Evolutionary conservation across 805 yeast genomes (phyloP), one percentile per base, ranked within the genome.

Genomic region (Monosporozyma aerobia): DNA sequence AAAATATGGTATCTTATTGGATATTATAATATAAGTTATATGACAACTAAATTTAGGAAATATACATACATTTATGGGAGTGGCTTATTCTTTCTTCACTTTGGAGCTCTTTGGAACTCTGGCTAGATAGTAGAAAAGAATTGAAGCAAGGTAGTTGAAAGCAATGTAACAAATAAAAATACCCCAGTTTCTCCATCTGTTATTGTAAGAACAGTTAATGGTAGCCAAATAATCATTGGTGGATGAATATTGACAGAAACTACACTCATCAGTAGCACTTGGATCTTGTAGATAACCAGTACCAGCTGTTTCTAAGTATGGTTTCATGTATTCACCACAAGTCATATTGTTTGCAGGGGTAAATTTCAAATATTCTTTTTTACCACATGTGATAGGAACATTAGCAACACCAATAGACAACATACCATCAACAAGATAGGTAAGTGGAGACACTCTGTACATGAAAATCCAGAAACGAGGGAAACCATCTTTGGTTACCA

Each of bases 391-490:
- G 47, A 82, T 79, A 0, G 59, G 51, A 7, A 72, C 70, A 54
- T 75, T 75, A 46, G 82, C 84, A 57, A 83, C 68, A 56, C 82
- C 86, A 50, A 78, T 71, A 43, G 80, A 69, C 52, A 83, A 64
- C 59, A 80, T 66, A 44, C 80, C 82, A 19, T 74, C 70, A 51
- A 85, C 71, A 70, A 83, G 75, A 59, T 85, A 86, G 1, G 89
- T 82, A 57, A 83, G 71, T 16, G 94, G 92, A 25, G 84, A 80
- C 19, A 74, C 77, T 64, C 90, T 74, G 74, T 84, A 85, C 88
- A 85, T 82, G 74, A 84, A 85, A 45, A 77, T 72, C 90, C 90
- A 83, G 74, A 87, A 87, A n/a, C 88, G 81, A 32, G 86, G 86
- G 72, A 83, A 63, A 33, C 68, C 71, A 19, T 72, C 71, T 55